Base-by-base conservation (phyloP, 2,329 filamentous ascomycete genomes). In the Seiridium unicorne region DNA sequence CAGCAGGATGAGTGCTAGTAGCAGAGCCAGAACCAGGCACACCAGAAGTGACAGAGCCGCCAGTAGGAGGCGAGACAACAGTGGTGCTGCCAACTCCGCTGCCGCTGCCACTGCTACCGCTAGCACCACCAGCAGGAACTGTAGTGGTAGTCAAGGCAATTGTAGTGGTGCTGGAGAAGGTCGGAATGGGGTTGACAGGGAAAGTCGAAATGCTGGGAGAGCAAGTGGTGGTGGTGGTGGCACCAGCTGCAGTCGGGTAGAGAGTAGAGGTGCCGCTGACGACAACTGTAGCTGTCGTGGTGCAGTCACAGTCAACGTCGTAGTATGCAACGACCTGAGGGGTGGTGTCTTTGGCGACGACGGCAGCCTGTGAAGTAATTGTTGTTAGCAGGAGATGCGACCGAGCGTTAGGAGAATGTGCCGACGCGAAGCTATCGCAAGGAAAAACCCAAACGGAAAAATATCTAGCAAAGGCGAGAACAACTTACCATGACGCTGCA, bases 281-380 rank as follows among this genome's bases (percentile, higher is more conserved):
- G 32, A 44, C 48, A 18, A 57, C 42, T 11, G 55, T 47, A 11
- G 40, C 35, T 3, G 55, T 57, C 5, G 26, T 47, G 32, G 55
- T 57, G 55, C 55, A 57, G 44, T 46, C 55, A 31, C 55, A 57
- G 13, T 47, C 26, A 10, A 26, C 8, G 31, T 57, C 44, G 55
- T 57, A 57, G 42, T 35, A 11, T 6, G 44, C 32, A 7, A 47
- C 10, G 44, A 57, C 55, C 44, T 47, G 26, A 6, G 4, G 13
- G 34, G 42, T 32, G 40, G 26, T 8, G 35, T 5, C 55, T 10
- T 32, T 35, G 49, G 49, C 49, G 35, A 53, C 34, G 34, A 2
- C 31, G 9, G 49, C 32, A 8, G 10, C 10, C 38, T 42, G 38
- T 2, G 18, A 26, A 26, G 18, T 2, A 26, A 26, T 26, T 26